Conservation (phyloP, 1,284 basidiomycete species). For the Pyrrhoderma noxium region DNA sequence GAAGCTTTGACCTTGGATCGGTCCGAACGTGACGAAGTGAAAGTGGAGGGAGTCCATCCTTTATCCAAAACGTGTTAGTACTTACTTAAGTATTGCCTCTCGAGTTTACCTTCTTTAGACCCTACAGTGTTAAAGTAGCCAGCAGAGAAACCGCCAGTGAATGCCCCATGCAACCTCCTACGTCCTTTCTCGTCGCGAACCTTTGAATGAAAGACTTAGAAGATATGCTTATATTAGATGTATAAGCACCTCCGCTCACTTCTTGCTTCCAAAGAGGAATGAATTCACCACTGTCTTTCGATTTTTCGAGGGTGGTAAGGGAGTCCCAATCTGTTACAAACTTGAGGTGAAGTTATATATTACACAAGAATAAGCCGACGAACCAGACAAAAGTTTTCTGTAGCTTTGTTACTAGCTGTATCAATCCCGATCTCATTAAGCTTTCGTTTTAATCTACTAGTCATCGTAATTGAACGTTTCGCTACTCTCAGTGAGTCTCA, state of each 20-base stretch:
- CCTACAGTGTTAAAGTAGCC: constrained; percentile 97
- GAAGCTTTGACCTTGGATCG: constrained; percentile 55
- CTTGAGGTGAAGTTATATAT: constrained; percentile 11
- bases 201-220: constrained; percentile 31
- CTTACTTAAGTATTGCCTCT: background rate
- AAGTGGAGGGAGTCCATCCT: constrained; percentile 94
- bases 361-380: constrained; percentile 22
- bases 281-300: constrained; percentile 86
- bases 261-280: constrained; percentile 98
- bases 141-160: constrained; percentile 96
- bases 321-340: constrained; percentile 68
- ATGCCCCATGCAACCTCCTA: constrained; percentile 89
- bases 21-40: constrained; percentile 78
- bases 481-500: no score
- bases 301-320: constrained; percentile 85
- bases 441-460: constrained; percentile 60
- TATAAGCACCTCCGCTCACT: no score
- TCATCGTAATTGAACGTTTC: constrained; percentile 18
- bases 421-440: constrained; percentile 77
- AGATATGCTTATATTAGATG: no score
- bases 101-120: constrained; percentile 77
- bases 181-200: constrained; percentile 93
- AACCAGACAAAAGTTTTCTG: constrained; percentile 85
- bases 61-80: background rate
- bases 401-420: constrained; percentile 58